Conservation (phyloP, 352 stramenopile species). For the Plasmopara halstedii region DNA sequence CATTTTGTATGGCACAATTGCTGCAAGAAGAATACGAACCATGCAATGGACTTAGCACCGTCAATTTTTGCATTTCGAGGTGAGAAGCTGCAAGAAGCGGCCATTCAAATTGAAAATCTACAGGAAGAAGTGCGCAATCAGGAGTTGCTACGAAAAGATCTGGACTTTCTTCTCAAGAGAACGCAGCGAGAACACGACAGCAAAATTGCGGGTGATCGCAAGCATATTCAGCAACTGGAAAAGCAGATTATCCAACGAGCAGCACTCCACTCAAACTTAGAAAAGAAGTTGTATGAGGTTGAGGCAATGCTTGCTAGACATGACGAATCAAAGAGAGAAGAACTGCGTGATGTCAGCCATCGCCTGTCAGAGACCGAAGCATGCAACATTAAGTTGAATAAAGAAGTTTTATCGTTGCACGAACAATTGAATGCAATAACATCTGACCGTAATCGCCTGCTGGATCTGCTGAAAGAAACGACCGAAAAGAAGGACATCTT, state of each 20-base stretch:
- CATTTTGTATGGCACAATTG: slow-evolving; percentile 79
- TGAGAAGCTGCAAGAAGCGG: slow-evolving; percentile 60
- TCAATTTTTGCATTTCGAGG: slow-evolving; percentile 69
- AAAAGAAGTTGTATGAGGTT: slow-evolving; percentile 70
- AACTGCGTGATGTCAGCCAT: slow-evolving; percentile 28
- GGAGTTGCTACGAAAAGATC: slow-evolving; percentile 45
- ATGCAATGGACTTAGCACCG: slow-evolving; percentile 56
- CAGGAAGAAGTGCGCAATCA: slow-evolving; percentile 64
- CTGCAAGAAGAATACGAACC: slow-evolving; percentile 69
- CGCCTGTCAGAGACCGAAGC: slow-evolving; percentile 22
- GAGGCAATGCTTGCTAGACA: slow-evolving; percentile 47
- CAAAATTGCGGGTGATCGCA: slow-evolving; percentile 44
- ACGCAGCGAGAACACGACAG: slow-evolving; percentile 68
- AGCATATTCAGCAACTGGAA: slow-evolving; percentile 65
- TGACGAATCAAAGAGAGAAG: slow-evolving; percentile 37
- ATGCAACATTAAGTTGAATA: slow-evolving; percentile 25
- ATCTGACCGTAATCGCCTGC: slow-evolving; percentile 28
- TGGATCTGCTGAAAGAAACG: slow-evolving; percentile 22
- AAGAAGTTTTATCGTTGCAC: slow-evolving; percentile 31
- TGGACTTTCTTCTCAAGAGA: slow-evolving; percentile 65
- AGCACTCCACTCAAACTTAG: slow-evolving; percentile 49
- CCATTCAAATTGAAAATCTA: slow-evolving; percentile 34
- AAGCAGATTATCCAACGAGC: slow-evolving; percentile 66
- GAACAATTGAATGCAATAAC: slow-evolving; percentile 20
- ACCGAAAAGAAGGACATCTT: slow-evolving; percentile 48